Conservation (phyloP, 106 monocot genomes). For the Platanthera zijinensis region DNA sequence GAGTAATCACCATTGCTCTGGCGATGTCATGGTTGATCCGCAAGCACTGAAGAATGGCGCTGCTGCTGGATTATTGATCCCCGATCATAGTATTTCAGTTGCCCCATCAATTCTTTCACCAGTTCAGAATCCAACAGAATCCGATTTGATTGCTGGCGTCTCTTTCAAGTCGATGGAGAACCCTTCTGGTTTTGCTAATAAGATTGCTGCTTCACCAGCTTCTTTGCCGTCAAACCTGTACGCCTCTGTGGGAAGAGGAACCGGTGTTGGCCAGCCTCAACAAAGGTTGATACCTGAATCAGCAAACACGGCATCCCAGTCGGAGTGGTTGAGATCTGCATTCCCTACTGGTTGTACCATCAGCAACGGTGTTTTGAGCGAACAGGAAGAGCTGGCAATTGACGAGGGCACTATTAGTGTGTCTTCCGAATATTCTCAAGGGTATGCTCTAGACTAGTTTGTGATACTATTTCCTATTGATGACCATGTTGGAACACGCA, state of each 20-base stretch:
- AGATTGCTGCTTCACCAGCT: slow-evolving; percentile 11
- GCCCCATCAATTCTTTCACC: slow-evolving; percentile 27
- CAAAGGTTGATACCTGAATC: slow-evolving; percentile 28
- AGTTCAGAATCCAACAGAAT: slow-evolving; percentile 23
- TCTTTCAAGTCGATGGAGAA: slow-evolving; percentile 34
- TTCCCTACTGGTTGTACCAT: slow-evolving; percentile 20
- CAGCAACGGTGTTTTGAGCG: slow-evolving; percentile 27
- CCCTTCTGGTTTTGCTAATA: slow-evolving; percentile 23
- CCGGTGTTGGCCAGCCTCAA: slow-evolving; percentile 16
- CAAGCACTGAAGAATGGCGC: slow-evolving; percentile 33
- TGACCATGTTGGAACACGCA: not conserved
- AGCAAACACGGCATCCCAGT: slow-evolving; percentile 28
- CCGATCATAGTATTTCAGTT: slow-evolving; percentile 26
- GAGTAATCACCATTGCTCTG: slow-evolving; percentile 40
- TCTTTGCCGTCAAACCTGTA: slow-evolving; percentile 26
- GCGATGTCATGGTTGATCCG: slow-evolving; percentile 28
- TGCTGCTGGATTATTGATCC: slow-evolving; percentile 27
- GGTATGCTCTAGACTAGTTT: slow-evolving; percentile 27
- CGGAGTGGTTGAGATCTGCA: slow-evolving; percentile 51
- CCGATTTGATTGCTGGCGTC: slow-evolving; percentile 23
- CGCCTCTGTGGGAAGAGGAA: slow-evolving; percentile 19
- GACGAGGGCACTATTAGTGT: slow-evolving; percentile 75
- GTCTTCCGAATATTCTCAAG: slow-evolving; percentile 73
- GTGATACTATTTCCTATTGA: not conserved
- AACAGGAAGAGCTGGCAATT: slow-evolving; percentile 56